Evolutionary conservation across 768 basidiomycete species (phyloP).

Genomic region (Dentipellis sp.): DNA sequence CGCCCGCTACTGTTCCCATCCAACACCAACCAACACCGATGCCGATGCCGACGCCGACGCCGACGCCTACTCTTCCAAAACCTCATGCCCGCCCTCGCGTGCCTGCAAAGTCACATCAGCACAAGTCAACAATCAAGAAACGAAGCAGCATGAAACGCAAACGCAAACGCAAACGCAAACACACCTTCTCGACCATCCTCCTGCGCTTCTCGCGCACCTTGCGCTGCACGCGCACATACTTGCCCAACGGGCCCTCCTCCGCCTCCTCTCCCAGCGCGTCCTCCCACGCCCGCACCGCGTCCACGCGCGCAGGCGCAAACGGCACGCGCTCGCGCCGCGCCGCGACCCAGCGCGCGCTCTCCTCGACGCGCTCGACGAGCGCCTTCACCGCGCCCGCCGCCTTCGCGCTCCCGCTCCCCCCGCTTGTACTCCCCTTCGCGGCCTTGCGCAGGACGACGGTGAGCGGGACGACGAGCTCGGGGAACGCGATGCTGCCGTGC

Average conservation of each 20-base stretch:
- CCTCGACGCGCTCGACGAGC: slow-evolving; percentile 82
- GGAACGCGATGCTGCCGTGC: slow-evolving; percentile 86
- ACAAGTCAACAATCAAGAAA: not conserved
- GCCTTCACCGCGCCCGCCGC: slow-evolving; percentile 59
- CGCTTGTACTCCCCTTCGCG: slow-evolving; percentile 50
- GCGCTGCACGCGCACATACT: slow-evolving; percentile 71
- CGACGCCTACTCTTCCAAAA: slow-evolving; percentile 34
- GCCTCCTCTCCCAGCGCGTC: slow-evolving; percentile 47
- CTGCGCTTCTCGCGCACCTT: slow-evolving; percentile 73
- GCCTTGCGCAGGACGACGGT: slow-evolving; percentile 61
- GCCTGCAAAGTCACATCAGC: slow-evolving; percentile 34
- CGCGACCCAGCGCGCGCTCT: slow-evolving; percentile 74
- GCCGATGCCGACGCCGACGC: not conserved
- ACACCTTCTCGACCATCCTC: slow-evolving; percentile 67
- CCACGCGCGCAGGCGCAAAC: slow-evolving; percentile 67
- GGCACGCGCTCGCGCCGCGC: slow-evolving; percentile 54
- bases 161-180: slow-evolving; percentile 1
- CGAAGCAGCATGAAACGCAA: not conserved
- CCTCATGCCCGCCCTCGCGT: slow-evolving; percentile 59
- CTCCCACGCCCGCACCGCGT: slow-evolving; percentile 71
- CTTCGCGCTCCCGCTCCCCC: slow-evolving; percentile 31
- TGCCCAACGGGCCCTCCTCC: slow-evolving; percentile 69
- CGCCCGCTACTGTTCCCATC: no score
- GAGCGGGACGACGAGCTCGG: slow-evolving; percentile 81
- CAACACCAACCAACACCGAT: not conserved